Evolutionary conservation across 75 land plant genomes (phyloP).

Genomic region (Cunninghamia lanceolata): DNA sequence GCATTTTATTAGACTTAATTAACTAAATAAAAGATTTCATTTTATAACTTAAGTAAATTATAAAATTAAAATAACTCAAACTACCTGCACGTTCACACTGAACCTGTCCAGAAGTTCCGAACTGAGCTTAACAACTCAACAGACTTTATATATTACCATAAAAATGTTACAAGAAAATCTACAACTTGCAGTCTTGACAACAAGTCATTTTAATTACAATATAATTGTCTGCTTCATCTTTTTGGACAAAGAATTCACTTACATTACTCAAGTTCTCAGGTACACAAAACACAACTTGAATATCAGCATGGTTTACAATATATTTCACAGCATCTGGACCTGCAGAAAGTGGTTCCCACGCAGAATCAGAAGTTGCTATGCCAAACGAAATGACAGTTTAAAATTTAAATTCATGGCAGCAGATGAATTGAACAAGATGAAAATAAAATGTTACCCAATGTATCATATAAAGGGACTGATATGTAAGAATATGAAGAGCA

Average conservation of each 20-base stretch:
- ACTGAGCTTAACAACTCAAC: too few species aligned
- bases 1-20: too few species aligned
- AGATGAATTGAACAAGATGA: background rate
- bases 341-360: conserved; percentile 23
- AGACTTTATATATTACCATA: background rate
- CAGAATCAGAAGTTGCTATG: background rate
- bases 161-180: background rate
- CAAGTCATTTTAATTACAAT: background rate
- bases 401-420: background rate
- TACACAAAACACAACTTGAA: conserved; percentile 84
- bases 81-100: too few species aligned
- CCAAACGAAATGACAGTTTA: background rate
- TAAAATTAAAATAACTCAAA: too few species aligned
- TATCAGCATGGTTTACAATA: conserved; percentile 84
- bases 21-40: too few species aligned
- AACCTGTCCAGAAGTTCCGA: too few species aligned
- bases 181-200: background rate
- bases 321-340: conserved; percentile 97
- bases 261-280: conserved; percentile 81
- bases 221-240: background rate
- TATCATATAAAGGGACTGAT: conserved; percentile 96
- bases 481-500: conserved; percentile 89
- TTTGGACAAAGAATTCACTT: conserved; percentile 21
- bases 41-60: too few species aligned
- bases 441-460: conserved; percentile 57